Conservation (phyloP, 2,329 filamentous ascomycete genomes). For the Lecanicillium sp. region DNA sequence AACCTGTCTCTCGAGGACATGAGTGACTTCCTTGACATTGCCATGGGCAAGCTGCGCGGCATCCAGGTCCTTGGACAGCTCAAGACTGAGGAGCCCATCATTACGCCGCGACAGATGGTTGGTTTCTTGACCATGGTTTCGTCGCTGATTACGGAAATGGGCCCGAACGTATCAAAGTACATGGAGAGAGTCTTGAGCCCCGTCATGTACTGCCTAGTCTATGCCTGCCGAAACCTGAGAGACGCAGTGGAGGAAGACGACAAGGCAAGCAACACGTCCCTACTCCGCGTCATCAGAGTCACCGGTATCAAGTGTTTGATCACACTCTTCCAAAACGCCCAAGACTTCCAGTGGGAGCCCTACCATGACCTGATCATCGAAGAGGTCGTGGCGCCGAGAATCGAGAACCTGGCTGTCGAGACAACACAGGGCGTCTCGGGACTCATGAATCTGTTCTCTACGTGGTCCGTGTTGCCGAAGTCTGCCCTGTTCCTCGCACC, state of each 20-base stretch:
- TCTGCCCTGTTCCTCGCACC: slow-evolving; percentile 61
- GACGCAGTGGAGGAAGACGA: slow-evolving; percentile 33
- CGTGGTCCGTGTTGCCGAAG: slow-evolving; percentile 66
- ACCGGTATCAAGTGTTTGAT: slow-evolving; percentile 78
- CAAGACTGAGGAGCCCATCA: slow-evolving; percentile 48
- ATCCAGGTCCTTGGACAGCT: slow-evolving; percentile 53
- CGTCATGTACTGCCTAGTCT: slow-evolving; percentile 74
- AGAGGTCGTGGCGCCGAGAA: slow-evolving; percentile 69
- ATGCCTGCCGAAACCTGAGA: slow-evolving; percentile 56
- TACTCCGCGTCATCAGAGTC: slow-evolving; percentile 61
- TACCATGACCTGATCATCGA: slow-evolving; percentile 67
- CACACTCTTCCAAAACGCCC: slow-evolving; percentile 68
- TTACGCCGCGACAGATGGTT: slow-evolving; percentile 72
- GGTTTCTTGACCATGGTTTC: slow-evolving; percentile 90
- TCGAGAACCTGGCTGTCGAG: slow-evolving; percentile 74
- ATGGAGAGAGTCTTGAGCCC: slow-evolving; percentile 65
- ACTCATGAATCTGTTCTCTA: slow-evolving; percentile 70
- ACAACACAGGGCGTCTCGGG: slow-evolving; percentile 86
- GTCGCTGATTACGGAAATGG: slow-evolving; percentile 78
- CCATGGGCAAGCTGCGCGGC: slow-evolving; percentile 63
- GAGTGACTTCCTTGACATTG: slow-evolving; percentile 75
- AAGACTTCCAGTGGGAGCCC: slow-evolving; percentile 62
- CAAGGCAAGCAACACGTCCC: slow-evolving; percentile 43
- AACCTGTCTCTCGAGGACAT: slow-evolving; percentile 70
- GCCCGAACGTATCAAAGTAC: slow-evolving; percentile 64